These are phyloP conservation scores for Cylindrotheca fusiformis DNA, from an alignment of 108 stramenopile species.

Conservation along the genomic window DNA sequence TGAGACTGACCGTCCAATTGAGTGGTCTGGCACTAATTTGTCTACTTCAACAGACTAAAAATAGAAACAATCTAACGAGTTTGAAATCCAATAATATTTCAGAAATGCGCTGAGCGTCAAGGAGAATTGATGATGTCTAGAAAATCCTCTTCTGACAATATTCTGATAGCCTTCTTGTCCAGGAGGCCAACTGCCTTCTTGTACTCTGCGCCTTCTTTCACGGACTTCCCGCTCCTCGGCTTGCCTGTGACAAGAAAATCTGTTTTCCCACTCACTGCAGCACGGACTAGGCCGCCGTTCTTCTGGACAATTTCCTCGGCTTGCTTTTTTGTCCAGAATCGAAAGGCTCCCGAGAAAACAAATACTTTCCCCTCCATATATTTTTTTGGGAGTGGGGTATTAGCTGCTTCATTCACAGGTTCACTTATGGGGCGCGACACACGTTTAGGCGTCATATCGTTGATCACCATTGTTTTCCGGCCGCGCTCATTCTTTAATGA, in stretches of 20 bases:
- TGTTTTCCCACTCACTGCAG: slow-evolving; percentile 13
- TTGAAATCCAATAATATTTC: no score
- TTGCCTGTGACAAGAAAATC: slow-evolving; percentile 16
- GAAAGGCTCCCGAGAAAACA: slow-evolving; percentile 21
- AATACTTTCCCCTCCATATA: background rate
- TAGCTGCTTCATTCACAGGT: background rate
- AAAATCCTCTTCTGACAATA: slow-evolving; percentile 10
- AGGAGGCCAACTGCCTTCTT: slow-evolving; percentile 6
- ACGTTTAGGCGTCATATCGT: background rate
- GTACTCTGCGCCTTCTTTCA: slow-evolving; percentile 8
- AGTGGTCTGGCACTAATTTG: no score
- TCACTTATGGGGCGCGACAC: background rate
- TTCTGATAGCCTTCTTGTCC: background rate
- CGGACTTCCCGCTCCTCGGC: slow-evolving; percentile 11
- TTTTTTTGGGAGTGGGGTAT: background rate
- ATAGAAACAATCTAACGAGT: no score
- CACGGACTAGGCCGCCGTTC: slow-evolving; percentile 12
- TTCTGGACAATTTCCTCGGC: slow-evolving; percentile 13
- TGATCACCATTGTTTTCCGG: background rate
- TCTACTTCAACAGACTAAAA: no score
- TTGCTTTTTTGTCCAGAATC: background rate
- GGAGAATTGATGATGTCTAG: no score
- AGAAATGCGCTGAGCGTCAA: no score
- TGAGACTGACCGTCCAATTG: no score
- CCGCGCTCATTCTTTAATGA: background rate